These are phyloP conservation scores for Apiospora koreana DNA, from an alignment of 2,329 filamentous ascomycete species.

Conservation along the genomic window DNA sequence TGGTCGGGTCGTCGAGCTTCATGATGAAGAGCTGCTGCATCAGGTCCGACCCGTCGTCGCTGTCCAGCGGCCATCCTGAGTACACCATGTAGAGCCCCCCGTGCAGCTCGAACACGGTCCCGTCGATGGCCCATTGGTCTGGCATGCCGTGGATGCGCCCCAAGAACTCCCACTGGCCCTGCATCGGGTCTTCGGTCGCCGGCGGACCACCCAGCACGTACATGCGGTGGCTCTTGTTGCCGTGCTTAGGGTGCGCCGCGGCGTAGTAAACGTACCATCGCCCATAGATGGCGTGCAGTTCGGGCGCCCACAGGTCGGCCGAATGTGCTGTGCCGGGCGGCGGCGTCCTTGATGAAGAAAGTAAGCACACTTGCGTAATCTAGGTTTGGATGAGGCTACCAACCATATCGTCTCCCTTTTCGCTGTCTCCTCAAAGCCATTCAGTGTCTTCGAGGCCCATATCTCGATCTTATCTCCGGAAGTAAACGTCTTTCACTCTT, in stretches of 20 bases:
- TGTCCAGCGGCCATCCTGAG: constrained; percentile 33
- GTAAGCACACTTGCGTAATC: background rate
- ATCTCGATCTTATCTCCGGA: constrained; percentile 33
- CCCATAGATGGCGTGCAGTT: constrained; percentile 31
- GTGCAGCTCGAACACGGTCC: constrained; percentile 31
- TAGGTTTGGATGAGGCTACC: constrained; percentile 13
- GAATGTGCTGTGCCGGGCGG: constrained; percentile 30
- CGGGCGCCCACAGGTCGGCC: constrained; percentile 34
- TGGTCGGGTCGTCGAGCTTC: constrained; percentile 26
- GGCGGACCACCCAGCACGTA: constrained; percentile 33
- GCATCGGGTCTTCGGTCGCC: constrained; percentile 27
- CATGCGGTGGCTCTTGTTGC: constrained; percentile 35
- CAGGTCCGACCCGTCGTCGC: constrained; percentile 23
- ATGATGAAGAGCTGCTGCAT: constrained; percentile 32
- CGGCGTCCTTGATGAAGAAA: constrained; percentile 26
- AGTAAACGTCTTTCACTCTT: constrained; percentile 31
- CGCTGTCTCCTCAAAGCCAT: constrained; percentile 27
- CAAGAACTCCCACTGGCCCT: constrained; percentile 32
- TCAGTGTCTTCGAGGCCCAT: constrained; percentile 29
- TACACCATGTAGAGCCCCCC: constrained; percentile 31
- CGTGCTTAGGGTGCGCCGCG: constrained; percentile 27
- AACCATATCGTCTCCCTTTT: constrained; percentile 32
- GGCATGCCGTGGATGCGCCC: constrained; percentile 30
- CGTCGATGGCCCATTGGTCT: constrained; percentile 35
- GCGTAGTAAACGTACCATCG: constrained; percentile 37